phyloP scores from a whole-genome alignment of 768 basidiomycete genomes.

The Boletus vermiculosoides region DNA sequence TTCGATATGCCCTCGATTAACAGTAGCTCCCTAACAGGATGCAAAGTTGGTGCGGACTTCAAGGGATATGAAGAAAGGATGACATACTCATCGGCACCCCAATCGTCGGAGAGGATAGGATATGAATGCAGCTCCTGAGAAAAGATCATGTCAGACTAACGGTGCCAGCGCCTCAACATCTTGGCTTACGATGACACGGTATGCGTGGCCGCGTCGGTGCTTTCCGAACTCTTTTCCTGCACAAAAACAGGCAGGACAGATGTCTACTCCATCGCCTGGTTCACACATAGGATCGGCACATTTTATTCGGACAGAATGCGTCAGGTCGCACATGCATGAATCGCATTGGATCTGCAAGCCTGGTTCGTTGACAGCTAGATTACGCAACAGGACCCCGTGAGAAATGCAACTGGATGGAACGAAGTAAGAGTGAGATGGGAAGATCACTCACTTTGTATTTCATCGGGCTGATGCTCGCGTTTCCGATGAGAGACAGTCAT shows the following conservation, averaged over 20 bases:
- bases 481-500: conserved; percentile 73
- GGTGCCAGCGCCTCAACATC: background rate
- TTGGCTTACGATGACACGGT: conserved; percentile 79
- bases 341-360: conserved; percentile 85
- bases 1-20: conserved; percentile 84
- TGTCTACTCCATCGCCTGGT: conserved; percentile 79
- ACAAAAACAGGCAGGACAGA: conserved; percentile 92
- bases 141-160: background rate
- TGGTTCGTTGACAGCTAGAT: conserved; percentile 72
- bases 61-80: background rate
- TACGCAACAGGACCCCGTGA: conserved; percentile 30
- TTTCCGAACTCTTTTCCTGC: conserved; percentile 84
- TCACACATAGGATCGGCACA: conserved; percentile 84
- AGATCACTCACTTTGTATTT: conserved; percentile 54
- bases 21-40: conserved; percentile 68
- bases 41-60: conserved; percentile 4
- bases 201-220: conserved; percentile 84
- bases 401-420: conserved; percentile 17
- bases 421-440: background rate
- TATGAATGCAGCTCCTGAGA: conserved; percentile 90
- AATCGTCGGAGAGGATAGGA: conserved; percentile 92
- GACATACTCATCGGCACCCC: conserved; percentile 96
- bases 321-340: conserved; percentile 81
- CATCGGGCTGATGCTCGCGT: conserved; percentile 60
- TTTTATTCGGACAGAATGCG: conserved; percentile 95